Evolutionary conservation across 257 asterid species (phyloP).

Genomic region (Paraleonurus japonicus): DNA sequence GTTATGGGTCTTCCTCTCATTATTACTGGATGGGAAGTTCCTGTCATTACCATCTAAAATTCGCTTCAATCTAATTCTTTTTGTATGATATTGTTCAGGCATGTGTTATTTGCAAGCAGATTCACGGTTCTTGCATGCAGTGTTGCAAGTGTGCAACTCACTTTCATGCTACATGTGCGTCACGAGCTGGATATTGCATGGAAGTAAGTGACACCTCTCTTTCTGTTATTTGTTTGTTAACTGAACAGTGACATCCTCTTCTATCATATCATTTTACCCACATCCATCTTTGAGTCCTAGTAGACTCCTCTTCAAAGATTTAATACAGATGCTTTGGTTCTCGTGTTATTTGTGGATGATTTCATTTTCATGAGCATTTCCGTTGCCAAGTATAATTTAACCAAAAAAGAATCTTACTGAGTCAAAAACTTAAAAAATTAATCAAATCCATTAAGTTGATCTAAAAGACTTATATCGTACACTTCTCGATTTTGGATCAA

Average conservation of each 20-base stretch:
- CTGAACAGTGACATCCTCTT: neutral
- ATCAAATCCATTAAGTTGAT: slow-evolving; percentile 3
- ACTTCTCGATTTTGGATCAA: neutral
- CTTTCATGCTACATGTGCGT: slow-evolving; percentile 89
- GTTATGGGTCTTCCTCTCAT: neutral
- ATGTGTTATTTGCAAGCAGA: slow-evolving; percentile 83
- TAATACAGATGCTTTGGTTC: neutral
- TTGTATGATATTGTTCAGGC: slow-evolving; percentile 50
- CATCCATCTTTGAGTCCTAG: slow-evolving; percentile 4
- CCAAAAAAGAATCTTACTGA: neutral
- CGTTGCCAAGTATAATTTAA: neutral
- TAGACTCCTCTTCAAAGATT: neutral
- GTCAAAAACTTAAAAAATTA: neutral
- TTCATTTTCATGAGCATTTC: neutral
- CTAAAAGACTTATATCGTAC: neutral
- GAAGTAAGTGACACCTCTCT: slow-evolving; percentile 58
- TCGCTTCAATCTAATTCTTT: neutral
- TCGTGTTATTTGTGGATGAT: neutral
- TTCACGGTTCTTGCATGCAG: slow-evolving; percentile 88
- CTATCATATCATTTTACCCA: neutral
- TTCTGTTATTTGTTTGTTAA: slow-evolving; percentile 9
- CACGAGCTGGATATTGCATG: slow-evolving; percentile 89
- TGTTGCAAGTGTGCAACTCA: slow-evolving; percentile 87
- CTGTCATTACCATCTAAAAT: neutral
- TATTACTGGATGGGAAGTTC: neutral